A percentile compares a stretch with the other conserved stretches of the same genome.
phyloP scores from a whole-genome alignment of 2,329 filamentous ascomycete species.

The Acrodontium crateriforme region DNA sequence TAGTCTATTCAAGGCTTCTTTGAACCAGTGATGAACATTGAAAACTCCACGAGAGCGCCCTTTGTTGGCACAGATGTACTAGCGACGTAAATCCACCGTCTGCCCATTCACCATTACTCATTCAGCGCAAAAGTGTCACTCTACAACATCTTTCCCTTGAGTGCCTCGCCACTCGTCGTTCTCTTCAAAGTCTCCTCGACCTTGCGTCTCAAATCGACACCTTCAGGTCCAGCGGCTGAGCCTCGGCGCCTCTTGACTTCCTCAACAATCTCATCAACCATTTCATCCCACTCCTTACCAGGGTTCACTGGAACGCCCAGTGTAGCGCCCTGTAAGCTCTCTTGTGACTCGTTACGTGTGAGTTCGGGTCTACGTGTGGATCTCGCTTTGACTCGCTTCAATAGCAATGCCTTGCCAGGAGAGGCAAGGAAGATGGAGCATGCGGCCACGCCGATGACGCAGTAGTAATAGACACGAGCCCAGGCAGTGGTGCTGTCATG shows the following conservation, averaged over 20 bases:
- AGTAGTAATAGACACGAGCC: conserved; percentile 82
- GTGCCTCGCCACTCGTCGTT: background rate
- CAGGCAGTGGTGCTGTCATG: conserved; percentile 59
- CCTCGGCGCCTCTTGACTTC: conserved; percentile 52
- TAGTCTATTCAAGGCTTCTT: no score
- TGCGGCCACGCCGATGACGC: conserved; percentile 49
- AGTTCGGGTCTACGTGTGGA: conserved; percentile 9
- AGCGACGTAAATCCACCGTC: no score
- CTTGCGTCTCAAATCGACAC: conserved; percentile 38
- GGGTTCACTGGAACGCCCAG: conserved; percentile 70
- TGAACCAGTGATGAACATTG: no score
- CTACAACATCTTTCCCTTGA: no score
- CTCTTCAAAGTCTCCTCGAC: conserved; percentile 32
- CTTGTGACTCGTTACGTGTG: conserved; percentile 17
- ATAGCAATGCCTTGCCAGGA: conserved; percentile 48
- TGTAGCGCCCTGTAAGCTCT: conserved; percentile 35
- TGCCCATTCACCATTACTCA: no score
- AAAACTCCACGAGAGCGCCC: no score
- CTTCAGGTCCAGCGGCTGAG: conserved; percentile 30
- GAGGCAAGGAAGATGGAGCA: conserved; percentile 67
- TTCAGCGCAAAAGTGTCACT: no score
- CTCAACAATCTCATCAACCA: conserved; percentile 56
- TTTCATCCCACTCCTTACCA: conserved; percentile 61
- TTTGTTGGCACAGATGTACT: no score
- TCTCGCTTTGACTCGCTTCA: conserved; percentile 25